phyloP scores from a whole-genome alignment of 164 flowering plant genomes.

The Magnolia sinica region DNA sequence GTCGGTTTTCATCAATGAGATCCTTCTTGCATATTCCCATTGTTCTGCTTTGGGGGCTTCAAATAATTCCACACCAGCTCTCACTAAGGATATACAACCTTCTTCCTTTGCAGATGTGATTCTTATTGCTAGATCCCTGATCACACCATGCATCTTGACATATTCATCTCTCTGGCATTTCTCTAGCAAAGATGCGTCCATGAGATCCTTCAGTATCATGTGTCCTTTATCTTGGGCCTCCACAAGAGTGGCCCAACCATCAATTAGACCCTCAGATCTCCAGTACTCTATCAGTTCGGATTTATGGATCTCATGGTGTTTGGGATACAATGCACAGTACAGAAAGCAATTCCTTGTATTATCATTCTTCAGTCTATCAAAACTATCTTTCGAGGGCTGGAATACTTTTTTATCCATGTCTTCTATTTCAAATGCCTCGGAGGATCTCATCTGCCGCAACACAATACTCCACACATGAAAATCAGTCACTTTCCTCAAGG shows the following conservation, averaged over 20 bases:
- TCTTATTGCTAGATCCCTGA: neutral
- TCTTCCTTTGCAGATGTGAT: neutral
- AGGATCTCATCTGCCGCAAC: neutral
- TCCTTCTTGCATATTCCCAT: neutral
- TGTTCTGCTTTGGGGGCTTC: neutral
- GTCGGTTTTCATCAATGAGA: neutral
- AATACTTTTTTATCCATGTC: neutral
- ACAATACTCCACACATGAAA: neutral
- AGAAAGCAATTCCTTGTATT: neutral
- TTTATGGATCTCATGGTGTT: neutral
- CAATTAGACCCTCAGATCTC: neutral
- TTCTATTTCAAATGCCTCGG: neutral
- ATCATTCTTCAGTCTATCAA: neutral
- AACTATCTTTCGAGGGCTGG: neutral
- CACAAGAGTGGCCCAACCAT: neutral
- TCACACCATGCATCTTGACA: neutral
- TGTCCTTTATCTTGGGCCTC: neutral
- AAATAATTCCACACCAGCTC: neutral
- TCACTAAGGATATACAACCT: neutral
- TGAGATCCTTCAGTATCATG: neutral
- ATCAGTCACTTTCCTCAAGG: neutral
- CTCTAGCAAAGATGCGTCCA: neutral
- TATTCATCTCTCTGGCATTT: neutral
- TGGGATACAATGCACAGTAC: neutral
- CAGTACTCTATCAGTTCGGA: neutral